Evolutionary conservation across 1,284 basidiomycete genomes (phyloP).

Genomic region (Tausonia pullulans): DNA sequence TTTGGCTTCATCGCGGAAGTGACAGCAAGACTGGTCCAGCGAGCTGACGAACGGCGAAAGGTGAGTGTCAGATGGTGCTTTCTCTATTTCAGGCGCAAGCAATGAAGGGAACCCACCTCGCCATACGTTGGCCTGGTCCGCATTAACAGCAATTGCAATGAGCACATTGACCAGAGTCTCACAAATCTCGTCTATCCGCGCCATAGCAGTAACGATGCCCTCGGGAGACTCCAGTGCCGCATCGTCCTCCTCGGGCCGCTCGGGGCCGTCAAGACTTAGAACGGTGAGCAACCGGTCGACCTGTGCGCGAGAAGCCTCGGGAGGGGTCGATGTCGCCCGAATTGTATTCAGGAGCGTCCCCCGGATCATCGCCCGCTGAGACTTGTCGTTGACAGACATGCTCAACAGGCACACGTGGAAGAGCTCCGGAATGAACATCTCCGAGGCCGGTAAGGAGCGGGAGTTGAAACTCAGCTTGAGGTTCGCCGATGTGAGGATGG

Average conservation of each 20-base stretch:
- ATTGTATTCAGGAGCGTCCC: background rate
- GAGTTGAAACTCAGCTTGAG: slow-evolving; percentile 1
- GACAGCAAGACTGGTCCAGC: background rate
- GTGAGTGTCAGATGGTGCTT: background rate
- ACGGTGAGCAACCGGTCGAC: background rate
- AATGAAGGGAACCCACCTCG: background rate
- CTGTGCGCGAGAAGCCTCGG: background rate
- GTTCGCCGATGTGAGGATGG: background rate
- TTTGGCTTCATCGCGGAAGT: background rate
- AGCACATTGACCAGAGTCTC: background rate
- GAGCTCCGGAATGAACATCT: background rate
- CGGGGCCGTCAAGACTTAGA: background rate
- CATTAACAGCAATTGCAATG: background rate
- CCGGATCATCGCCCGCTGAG: background rate
- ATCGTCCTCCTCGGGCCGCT: background rate
- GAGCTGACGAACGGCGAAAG: background rate
- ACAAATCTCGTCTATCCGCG: no score
- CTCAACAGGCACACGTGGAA: background rate
- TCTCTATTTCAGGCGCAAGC: background rate
- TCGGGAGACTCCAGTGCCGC: background rate
- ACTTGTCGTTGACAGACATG: background rate
- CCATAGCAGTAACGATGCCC: background rate
- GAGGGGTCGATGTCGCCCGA: background rate
- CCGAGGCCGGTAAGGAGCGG: background rate
- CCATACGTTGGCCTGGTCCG: slow-evolving; percentile 5